A percentile compares a stretch with the other conserved stretches of the same genome.
Evolutionary conservation across 495 filamentous ascomycete species (phyloP).

Genomic region (Lepraria neglecta): DNA sequence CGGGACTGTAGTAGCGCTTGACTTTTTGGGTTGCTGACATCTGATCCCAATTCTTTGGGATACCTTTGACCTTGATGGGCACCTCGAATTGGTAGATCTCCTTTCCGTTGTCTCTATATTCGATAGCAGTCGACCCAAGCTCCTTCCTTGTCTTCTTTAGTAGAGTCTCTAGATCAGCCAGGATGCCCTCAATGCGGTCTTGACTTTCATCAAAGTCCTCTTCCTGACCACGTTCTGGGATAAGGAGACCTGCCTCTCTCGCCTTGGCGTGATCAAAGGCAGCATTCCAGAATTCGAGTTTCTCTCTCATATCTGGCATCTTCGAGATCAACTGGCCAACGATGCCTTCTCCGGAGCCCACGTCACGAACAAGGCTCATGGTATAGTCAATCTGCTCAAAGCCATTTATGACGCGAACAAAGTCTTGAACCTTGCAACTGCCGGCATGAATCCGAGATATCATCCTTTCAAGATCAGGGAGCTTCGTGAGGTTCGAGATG

Average conservation of each 20-base stretch:
- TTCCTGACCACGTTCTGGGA: conserved; percentile 85
- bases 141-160: conserved; percentile 64
- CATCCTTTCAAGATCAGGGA: conserved; percentile 90
- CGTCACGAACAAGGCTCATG: conserved; percentile 65
- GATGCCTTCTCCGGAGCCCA: conserved; percentile 67
- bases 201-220: conserved; percentile 88
- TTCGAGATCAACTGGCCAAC: conserved; percentile 73
- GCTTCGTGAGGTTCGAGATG: conserved; percentile 73
- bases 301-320: conserved; percentile 75
- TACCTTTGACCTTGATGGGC: conserved; percentile 70
- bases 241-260: conserved; percentile 65
- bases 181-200: conserved; percentile 63
- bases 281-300: conserved; percentile 80
- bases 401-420: conserved; percentile 88
- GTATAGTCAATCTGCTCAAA: conserved; percentile 97
- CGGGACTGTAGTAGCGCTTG: conserved; percentile 90
- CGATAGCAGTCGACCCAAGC: conserved; percentile 61
- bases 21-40: conserved; percentile 89
- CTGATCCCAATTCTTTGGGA: conserved; percentile 86
- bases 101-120: conserved; percentile 86
- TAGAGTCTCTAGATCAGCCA: conserved; percentile 62
- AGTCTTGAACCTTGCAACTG: conserved; percentile 80
- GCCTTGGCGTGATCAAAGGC: conserved; percentile 86
- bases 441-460: conserved; percentile 94
- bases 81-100: conserved; percentile 96